Evolutionary conservation across 495 filamentous ascomycete genomes (phyloP).

Genomic region (Lophiostoma macrostomum): DNA sequence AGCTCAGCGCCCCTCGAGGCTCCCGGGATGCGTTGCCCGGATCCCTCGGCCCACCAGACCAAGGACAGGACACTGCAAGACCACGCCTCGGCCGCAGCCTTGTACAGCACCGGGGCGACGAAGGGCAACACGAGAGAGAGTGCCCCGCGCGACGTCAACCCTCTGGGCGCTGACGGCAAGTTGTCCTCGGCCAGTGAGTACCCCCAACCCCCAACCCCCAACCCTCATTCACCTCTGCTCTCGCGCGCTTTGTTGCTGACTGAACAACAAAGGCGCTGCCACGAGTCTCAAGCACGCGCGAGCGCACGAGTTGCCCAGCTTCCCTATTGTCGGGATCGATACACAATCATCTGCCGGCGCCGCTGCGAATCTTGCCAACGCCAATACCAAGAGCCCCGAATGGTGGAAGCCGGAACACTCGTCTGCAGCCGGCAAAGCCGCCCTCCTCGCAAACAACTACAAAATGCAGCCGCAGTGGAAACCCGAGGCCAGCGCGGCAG

Average conservation of each 20-base stretch:
- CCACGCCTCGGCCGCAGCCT: conserved; percentile 45
- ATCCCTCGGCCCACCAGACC: conserved; percentile 41
- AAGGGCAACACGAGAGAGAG: conserved; percentile 42
- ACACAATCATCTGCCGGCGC: conserved; percentile 66
- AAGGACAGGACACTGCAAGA: conserved; percentile 35
- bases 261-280: conserved; percentile 48
- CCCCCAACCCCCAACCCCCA: neutral
- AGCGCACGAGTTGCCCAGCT: conserved; percentile 64
- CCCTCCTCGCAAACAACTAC: conserved; percentile 65
- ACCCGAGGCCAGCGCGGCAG: conserved; percentile 55
- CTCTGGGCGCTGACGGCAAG: conserved; percentile 48
- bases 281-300: conserved; percentile 65
- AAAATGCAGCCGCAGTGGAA: conserved; percentile 55
- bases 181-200: conserved; percentile 53
- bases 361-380: conserved; percentile 70
- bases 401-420: conserved; percentile 60
- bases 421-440: conserved; percentile 64
- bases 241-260: neutral
- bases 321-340: conserved; percentile 61
- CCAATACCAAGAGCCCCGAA: conserved; percentile 59
- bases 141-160: conserved; percentile 36
- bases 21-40: conserved; percentile 35
- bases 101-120: conserved; percentile 43
- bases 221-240: neutral
- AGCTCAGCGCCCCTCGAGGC: neutral